Percentiles rank a stretch among this genome's conserved stretches.
Conservation (phyloP, 2,329 filamentous ascomycete species). For the Aspergillus bombycis region DNA sequence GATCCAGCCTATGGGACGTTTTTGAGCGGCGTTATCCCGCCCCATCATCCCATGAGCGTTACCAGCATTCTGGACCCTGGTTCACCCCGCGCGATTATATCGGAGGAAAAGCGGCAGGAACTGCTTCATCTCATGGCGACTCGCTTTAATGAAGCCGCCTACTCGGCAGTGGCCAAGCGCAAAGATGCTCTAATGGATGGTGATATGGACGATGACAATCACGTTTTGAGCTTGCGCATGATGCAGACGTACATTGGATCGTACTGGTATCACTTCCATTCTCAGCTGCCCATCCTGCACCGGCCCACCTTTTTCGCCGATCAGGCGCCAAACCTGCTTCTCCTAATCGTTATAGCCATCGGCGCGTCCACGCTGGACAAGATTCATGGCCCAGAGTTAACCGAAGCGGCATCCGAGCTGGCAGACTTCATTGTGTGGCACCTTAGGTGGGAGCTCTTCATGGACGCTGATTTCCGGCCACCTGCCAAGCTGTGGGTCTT, state of each 20-base stretch:
- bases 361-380: conserved; percentile 89
- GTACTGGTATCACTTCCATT: conserved; percentile 94
- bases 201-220: conserved; percentile 65
- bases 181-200: conserved; percentile 80
- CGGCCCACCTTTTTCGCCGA: conserved; percentile 91
- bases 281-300: conserved; percentile 91
- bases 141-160: conserved; percentile 79
- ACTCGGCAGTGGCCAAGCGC: conserved; percentile 71
- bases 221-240: conserved; percentile 82
- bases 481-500: conserved; percentile 97
- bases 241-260: conserved; percentile 93
- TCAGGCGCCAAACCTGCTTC: conserved; percentile 78
- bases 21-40: conserved; percentile 51
- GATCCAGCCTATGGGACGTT: conserved; percentile 54
- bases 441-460: conserved; percentile 94
- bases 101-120: conserved; percentile 83
- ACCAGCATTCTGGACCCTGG: conserved; percentile 81
- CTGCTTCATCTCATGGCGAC: conserved; percentile 79
- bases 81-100: conserved; percentile 77
- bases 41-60: conserved; percentile 83
- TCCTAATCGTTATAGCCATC: conserved; percentile 89
- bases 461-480: conserved; percentile 84
- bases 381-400: conserved; percentile 72
- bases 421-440: conserved; percentile 92
- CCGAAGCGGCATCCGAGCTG: conserved; percentile 76